Evolutionary conservation across 257 asterid species (phyloP).

Genomic region (Fraxinus cuspidata): DNA sequence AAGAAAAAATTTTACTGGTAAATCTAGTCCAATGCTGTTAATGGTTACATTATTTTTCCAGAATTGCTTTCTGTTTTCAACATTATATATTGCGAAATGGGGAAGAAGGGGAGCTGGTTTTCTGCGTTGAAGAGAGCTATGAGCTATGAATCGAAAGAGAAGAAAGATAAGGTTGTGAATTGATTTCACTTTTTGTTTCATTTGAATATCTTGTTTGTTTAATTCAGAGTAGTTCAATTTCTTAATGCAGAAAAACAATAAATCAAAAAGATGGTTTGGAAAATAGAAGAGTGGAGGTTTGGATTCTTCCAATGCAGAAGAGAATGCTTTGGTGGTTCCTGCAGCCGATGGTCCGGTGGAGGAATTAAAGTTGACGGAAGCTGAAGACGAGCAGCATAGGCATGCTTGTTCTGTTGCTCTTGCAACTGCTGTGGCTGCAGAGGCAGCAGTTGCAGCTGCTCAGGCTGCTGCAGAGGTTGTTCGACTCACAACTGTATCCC

Average conservation of each 20-base stretch:
- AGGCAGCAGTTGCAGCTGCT: slow-evolving; percentile 83
- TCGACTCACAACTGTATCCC: slow-evolving; percentile 61
- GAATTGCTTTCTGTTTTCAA: slow-evolving; percentile 10
- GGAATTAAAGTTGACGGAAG: slow-evolving; percentile 52
- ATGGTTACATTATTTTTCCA: too few species aligned
- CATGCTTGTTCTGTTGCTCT: slow-evolving; percentile 73
- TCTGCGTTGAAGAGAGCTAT: slow-evolving; percentile 58
- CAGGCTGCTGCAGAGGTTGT: slow-evolving; percentile 87
- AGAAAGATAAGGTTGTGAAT: slow-evolving; percentile 49
- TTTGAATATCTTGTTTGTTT: background rate
- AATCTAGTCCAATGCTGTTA: too few species aligned
- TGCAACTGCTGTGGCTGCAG: slow-evolving; percentile 84
- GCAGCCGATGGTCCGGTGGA: slow-evolving; percentile 25
- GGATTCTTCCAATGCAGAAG: slow-evolving; percentile 39
- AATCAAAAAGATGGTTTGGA: slow-evolving; percentile 53
- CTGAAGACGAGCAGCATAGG: slow-evolving; percentile 66
- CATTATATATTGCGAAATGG: slow-evolving; percentile 50
- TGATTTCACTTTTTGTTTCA: slow-evolving; percentile 4
- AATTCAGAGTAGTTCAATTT: background rate
- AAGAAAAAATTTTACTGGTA: too few species aligned
- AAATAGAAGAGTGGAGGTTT: slow-evolving; percentile 42
- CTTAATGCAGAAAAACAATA: slow-evolving; percentile 42
- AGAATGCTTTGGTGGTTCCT: slow-evolving; percentile 25
- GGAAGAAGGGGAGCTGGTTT: slow-evolving; percentile 63
- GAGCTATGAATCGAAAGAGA: slow-evolving; percentile 46